Evolutionary conservation across 148 eudicot species (phyloP).

Genomic region (Drosera capensis): DNA sequence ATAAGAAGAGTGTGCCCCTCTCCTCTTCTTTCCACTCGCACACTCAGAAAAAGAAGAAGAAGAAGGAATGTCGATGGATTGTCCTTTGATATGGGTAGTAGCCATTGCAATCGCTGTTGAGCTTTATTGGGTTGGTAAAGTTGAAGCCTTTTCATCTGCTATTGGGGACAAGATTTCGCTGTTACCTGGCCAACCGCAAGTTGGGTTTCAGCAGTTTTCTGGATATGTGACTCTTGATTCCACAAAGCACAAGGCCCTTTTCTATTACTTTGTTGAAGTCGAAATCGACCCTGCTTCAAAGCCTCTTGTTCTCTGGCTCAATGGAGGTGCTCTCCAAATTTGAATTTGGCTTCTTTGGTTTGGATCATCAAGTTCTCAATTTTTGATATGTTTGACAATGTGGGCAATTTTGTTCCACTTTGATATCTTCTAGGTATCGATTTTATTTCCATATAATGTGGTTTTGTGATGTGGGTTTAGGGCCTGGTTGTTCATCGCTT

Average conservation of each 20-base stretch:
- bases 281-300: constrained; percentile 22
- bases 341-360: background rate
- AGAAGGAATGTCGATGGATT: too few species aligned
- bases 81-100: background rate
- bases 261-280: constrained; percentile 93
- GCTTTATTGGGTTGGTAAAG: background rate
- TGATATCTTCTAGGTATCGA: background rate
- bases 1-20: background rate
- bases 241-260: constrained; percentile 71
- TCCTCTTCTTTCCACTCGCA: background rate
- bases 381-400: background rate
- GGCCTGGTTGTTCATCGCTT: constrained; percentile 97
- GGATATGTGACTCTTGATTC: constrained; percentile 76
- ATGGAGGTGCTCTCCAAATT: constrained; percentile 50
- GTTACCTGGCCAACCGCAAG: constrained; percentile 73
- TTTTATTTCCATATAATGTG: too few species aligned
- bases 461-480: constrained; percentile 23
- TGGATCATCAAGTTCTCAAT: background rate
- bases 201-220: constrained; percentile 57
- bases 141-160: background rate
- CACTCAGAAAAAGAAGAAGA: too few species aligned
- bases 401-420: background rate
- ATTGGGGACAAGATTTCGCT: constrained; percentile 28
- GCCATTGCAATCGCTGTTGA: background rate
- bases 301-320: constrained; percentile 82